Base-by-base conservation (phyloP, 768 basidiomycete genomes). In the Grammothele lineata region DNA sequence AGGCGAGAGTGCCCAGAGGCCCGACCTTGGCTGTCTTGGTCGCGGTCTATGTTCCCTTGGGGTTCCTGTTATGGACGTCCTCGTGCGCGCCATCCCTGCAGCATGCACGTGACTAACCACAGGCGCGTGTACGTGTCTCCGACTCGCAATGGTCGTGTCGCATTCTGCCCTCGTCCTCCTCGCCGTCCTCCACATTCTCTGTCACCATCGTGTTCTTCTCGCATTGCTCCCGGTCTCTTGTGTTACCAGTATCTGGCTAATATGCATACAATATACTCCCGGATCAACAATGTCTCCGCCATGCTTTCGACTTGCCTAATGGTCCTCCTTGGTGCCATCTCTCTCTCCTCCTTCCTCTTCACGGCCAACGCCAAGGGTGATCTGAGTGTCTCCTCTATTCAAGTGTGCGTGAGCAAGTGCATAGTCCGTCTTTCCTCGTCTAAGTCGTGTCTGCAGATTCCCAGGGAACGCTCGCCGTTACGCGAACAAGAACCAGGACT, bases 261-360 rank as follows among this genome's bases (percentile, higher is more conserved):
- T 35, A 91, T 91, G 87, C 86, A 90, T 54, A 84, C 72, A 57
- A 66, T 81, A 40, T 76, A 81, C 52, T 70, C 87, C 23, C 76
- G 90, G 45, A 61, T 87, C 56, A 92, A 87, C 68, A 87, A 85
- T 63, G 62, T 80, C 55, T 85, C 84, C 21, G 79, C 85, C 5
- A 71, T 87, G 47, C 71, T 90, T 48, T 87, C 87, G 5, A 80
- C 85, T 14, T 89, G 85, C 59, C 65, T 82, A 55, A 86, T 90
- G 83, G 74, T 70, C 5, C 71, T 91, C 19, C 72, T 91, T 32
- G 80, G 68, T 0, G 74, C 79, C 50, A 79, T 94, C 42, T 80
- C 92, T 0, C 62, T 91, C 6, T 86, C 88, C 2, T 84, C 89
- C 1, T 75, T 88, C 52, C 45, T 86, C 33, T 78, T 87, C 61